Evolutionary conservation across 1,284 basidiomycete species (phyloP).

Genomic region (Irpex lacteus): DNA sequence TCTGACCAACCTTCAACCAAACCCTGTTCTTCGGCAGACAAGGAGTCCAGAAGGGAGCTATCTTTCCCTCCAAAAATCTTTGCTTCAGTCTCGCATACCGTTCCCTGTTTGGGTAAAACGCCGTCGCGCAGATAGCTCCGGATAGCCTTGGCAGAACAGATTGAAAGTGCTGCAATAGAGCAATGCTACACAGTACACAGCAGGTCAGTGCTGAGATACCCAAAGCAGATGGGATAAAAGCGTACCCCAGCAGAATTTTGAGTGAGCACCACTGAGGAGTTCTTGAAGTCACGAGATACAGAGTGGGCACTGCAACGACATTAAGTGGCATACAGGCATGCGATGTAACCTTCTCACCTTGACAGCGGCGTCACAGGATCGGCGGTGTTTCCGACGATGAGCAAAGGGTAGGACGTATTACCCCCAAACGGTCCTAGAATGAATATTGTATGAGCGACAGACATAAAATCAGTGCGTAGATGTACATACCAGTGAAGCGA

Average conservation of each 20-base stretch:
- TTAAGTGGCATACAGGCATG: neutral
- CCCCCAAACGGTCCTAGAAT: constrained; percentile 13
- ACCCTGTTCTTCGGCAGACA: neutral
- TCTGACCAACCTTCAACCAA: neutral
- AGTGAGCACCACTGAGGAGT: constrained; percentile 18
- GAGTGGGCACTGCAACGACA: constrained; percentile 16
- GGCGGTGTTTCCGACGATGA: constrained; percentile 19
- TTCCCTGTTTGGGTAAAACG: constrained; percentile 9
- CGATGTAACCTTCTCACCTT: constrained; percentile 1
- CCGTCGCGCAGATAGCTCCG: constrained; percentile 10
- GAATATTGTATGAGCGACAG: neutral
- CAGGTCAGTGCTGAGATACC: no score
- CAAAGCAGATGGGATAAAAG: no score
- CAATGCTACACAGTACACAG: neutral
- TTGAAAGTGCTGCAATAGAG: constrained; percentile 6
- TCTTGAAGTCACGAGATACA: constrained; percentile 17
- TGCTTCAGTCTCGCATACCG: constrained; percentile 4
- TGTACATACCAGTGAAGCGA: constrained; percentile 11
- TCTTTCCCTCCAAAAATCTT: constrained; percentile 2
- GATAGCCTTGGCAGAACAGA: constrained; percentile 11
- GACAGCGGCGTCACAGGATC: constrained; percentile 14
- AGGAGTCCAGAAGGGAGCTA: neutral
- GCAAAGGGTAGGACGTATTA: constrained; percentile 16
- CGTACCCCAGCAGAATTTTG: constrained; percentile 21
- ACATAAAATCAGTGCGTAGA: neutral